These are phyloP conservation scores for Oryza meridionalis DNA, from an alignment of 176 grass and related monocot genomes.

Conservation along the genomic window DNA sequence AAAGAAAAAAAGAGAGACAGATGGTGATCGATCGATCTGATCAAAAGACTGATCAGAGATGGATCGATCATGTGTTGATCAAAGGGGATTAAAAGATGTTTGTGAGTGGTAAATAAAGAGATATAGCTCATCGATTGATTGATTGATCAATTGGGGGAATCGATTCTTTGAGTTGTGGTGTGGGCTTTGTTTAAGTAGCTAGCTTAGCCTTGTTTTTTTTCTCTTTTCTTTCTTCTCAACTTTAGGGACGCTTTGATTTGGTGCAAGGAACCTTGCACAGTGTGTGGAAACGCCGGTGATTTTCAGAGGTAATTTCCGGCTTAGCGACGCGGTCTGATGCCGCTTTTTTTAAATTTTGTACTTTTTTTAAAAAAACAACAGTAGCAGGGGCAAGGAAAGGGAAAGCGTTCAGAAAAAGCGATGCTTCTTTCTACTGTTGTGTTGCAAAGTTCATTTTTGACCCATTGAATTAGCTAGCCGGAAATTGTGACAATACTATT, in stretches of 20 bases:
- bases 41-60: constrained; percentile 16
- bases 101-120: constrained; percentile 40
- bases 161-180: constrained; percentile 58
- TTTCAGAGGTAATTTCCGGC: constrained; percentile 46
- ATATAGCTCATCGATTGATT: neutral
- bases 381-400: neutral
- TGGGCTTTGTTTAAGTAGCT: constrained; percentile 50
- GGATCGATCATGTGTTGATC: constrained; percentile 33
- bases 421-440: neutral
- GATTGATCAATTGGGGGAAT: constrained; percentile 43
- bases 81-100: constrained; percentile 43
- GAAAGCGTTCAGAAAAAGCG: neutral
- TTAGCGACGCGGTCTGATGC: neutral
- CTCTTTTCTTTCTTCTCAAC: neutral
- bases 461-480: neutral
- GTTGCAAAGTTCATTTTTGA: neutral
- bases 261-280: constrained; percentile 36
- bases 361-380: neutral
- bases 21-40: neutral
- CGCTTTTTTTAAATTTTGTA: neutral
- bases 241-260: constrained; percentile 26
- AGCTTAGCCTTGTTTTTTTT: neutral
- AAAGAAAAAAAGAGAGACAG: neutral
- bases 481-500: neutral
- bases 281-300: neutral